phyloP scores from a whole-genome alignment of 2,329 filamentous ascomycete species.

The Alternaria burnsii region DNA sequence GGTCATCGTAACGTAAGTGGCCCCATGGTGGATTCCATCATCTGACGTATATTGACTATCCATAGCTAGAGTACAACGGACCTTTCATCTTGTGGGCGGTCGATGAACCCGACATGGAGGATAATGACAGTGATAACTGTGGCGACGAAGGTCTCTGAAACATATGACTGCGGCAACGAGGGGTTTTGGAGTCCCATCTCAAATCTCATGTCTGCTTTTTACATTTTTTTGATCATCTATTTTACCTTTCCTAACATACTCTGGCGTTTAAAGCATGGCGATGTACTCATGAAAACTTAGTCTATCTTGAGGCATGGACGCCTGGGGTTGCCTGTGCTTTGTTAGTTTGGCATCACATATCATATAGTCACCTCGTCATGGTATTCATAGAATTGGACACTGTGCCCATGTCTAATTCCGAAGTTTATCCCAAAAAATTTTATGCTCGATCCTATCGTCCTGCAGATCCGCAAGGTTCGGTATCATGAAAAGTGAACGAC shows the following conservation, averaged over 20 bases:
- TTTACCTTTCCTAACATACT: neutral
- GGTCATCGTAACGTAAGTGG: constrained; percentile 32
- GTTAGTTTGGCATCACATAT: neutral
- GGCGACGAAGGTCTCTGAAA: neutral
- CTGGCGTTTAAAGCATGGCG: neutral
- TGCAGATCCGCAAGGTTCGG: no score
- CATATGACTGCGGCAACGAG: neutral
- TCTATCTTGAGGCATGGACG: neutral
- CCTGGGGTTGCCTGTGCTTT: neutral
- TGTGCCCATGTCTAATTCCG: neutral
- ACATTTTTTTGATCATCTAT: neutral
- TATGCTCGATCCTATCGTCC: neutral
- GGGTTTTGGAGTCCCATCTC: neutral
- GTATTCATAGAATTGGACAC: neutral
- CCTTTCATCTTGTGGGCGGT: constrained; percentile 52
- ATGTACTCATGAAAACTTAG: neutral
- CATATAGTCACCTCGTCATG: neutral
- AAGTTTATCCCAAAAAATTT: neutral
- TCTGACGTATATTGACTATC: constrained; percentile 16
- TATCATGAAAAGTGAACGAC: neutral
- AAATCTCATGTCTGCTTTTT: neutral
- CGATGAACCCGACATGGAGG: constrained; percentile 20
- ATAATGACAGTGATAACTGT: constrained; percentile 6
- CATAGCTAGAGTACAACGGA: constrained; percentile 33
- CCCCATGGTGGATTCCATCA: neutral